phyloP scores from a whole-genome alignment of 2,329 filamentous ascomycete genomes.

The Amylocarpus encephaloides region DNA sequence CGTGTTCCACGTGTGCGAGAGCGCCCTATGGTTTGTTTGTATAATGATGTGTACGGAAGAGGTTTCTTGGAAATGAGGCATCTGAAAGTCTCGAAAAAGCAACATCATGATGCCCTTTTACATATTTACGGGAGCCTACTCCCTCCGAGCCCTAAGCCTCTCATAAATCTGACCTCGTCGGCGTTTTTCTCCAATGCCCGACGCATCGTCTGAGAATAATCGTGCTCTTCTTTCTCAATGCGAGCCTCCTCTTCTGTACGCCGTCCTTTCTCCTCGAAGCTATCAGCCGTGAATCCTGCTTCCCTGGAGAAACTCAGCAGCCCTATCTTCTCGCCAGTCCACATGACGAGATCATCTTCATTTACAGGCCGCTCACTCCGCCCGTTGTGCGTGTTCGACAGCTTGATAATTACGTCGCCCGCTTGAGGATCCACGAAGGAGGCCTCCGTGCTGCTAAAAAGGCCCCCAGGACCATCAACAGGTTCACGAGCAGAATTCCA shows the following conservation, averaged over 20 bases:
- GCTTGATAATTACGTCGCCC: slow-evolving; percentile 74
- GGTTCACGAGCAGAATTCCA: slow-evolving; percentile 51
- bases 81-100: not conserved
- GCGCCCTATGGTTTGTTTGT: not conserved
- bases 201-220: slow-evolving; percentile 67
- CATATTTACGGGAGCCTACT: slow-evolving; percentile 1
- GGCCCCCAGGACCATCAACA: slow-evolving; percentile 38
- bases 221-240: slow-evolving; percentile 49
- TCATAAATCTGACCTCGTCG: slow-evolving; percentile 70
- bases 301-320: slow-evolving; percentile 57
- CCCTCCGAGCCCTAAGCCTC: slow-evolving; percentile 46
- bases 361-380: slow-evolving; percentile 36
- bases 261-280: slow-evolving; percentile 40
- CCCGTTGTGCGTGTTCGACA: slow-evolving; percentile 45
- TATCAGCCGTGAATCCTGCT: slow-evolving; percentile 42
- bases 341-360: slow-evolving; percentile 68
- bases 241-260: slow-evolving; percentile 40
- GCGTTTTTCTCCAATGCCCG: slow-evolving; percentile 70
- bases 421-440: slow-evolving; percentile 37
- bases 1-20: not conserved
- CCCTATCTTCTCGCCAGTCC: slow-evolving; percentile 82
- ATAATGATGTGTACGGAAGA: not conserved
- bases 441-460: slow-evolving; percentile 43
- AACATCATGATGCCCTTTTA: not conserved
- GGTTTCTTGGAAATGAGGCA: not conserved